A percentile compares a stretch with the other conserved stretches of the same genome.
Conservation (phyloP, 495 filamentous ascomycete species). For the Lophiotrema nucula region DNA sequence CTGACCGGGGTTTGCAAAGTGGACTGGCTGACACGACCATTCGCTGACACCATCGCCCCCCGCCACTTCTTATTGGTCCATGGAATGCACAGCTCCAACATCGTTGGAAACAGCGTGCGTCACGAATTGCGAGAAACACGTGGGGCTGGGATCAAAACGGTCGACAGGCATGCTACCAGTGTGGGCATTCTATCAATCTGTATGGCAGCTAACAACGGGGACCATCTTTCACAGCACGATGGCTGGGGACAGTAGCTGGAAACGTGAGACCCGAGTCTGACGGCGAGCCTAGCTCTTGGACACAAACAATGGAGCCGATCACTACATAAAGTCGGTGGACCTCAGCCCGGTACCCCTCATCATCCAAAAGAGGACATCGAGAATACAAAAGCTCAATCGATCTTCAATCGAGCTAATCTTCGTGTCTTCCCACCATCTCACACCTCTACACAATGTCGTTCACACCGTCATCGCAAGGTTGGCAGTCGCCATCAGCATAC, state of each 20-base stretch:
- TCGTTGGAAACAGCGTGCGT: too few species aligned
- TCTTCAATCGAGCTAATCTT: not conserved
- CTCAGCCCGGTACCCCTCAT: not conserved
- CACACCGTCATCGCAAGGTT: not conserved
- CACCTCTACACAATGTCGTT: conserved; percentile 6
- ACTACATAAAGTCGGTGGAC: conserved; percentile 23
- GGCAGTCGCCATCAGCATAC: conserved; percentile 6
- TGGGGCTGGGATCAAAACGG: not conserved
- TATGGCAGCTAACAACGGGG: not conserved
- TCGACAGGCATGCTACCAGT: conserved; percentile 16
- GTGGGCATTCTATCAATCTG: conserved; percentile 1
- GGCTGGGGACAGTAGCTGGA: not conserved
- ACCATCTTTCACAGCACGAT: not conserved
- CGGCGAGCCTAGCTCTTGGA: not conserved
- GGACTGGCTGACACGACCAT: conserved; percentile 1
- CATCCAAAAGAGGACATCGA: not conserved
- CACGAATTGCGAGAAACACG: not conserved
- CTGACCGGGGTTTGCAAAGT: conserved; percentile 21
- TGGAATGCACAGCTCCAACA: too few species aligned
- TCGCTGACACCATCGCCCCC: not conserved
- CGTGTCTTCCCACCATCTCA: not conserved
- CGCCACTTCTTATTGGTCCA: not conserved
- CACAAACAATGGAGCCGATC: conserved; percentile 4
- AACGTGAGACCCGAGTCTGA: conserved; percentile 19
- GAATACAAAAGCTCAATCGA: not conserved